Conservation (phyloP, 2,329 filamentous ascomycete genomes). For the Colletotrichum spaethianum region DNA sequence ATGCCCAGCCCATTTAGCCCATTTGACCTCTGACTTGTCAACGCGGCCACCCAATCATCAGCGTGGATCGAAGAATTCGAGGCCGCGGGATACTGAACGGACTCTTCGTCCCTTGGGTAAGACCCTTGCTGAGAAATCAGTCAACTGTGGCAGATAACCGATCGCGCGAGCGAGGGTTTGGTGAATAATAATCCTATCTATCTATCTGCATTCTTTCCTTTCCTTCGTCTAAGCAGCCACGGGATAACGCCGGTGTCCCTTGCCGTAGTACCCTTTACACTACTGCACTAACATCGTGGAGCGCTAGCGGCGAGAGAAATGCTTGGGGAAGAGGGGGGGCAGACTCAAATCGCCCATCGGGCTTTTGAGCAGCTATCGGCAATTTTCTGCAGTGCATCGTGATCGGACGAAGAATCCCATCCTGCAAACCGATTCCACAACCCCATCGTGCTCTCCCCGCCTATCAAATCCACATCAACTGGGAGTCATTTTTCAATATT, state of each 20-base stretch:
- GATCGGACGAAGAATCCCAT: constrained; percentile 34
- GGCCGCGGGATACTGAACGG: constrained; percentile 4
- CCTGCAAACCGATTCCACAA: background rate
- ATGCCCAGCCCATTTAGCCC: constrained; percentile 11
- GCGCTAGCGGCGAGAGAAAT: background rate
- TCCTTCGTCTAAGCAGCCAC: constrained; percentile 1
- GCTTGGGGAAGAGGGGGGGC: background rate
- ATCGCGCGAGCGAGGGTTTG: background rate
- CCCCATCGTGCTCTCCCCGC: constrained; percentile 2
- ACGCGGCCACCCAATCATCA: constrained; percentile 31
- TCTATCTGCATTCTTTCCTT: background rate
- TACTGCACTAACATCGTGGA: constrained; percentile 10
- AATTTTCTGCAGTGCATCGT: constrained; percentile 10
- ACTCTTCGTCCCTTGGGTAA: constrained; percentile 1
- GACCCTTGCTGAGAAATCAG: constrained; percentile 25
- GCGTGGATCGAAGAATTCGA: constrained; percentile 22
- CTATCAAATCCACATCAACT: background rate
- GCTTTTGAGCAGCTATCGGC: constrained; percentile 24
- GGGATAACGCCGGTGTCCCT: background rate
- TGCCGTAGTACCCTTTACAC: constrained; percentile 11
- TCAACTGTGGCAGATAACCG: constrained; percentile 21
- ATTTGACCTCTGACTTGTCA: background rate
- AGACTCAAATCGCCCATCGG: constrained; percentile 31
- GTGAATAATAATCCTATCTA: background rate
- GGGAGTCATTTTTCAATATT: no score